A percentile compares a stretch with the other conserved stretches of the same genome.
phyloP scores from a whole-genome alignment of 768 basidiomycete species.

The Grammothele lineata region DNA sequence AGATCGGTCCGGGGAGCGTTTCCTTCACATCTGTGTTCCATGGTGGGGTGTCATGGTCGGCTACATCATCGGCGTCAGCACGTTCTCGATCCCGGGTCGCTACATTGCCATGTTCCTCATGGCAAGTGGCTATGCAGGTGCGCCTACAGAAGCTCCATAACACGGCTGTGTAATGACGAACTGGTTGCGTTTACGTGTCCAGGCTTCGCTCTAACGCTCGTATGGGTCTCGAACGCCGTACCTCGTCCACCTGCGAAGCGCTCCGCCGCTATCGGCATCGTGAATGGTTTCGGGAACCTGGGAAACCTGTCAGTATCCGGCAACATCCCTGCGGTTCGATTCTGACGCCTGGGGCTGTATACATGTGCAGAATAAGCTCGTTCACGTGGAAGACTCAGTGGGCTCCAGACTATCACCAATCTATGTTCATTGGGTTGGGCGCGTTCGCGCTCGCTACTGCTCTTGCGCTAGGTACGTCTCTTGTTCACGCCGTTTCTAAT shows the following conservation, averaged over 20 bases:
- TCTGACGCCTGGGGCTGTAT: no score
- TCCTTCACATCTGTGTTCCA: slow-evolving; percentile 52
- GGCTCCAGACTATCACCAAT: slow-evolving; percentile 59
- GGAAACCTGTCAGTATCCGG: slow-evolving; percentile 46
- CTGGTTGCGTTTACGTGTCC: no score
- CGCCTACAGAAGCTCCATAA: no score
- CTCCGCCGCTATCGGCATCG: slow-evolving; percentile 57
- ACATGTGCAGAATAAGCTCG: slow-evolving; percentile 58
- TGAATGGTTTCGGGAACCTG: slow-evolving; percentile 55
- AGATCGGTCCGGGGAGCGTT: slow-evolving; percentile 61
- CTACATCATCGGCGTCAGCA: slow-evolving; percentile 56
- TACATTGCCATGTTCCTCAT: slow-evolving; percentile 64
- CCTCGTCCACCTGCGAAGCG: slow-evolving; percentile 57
- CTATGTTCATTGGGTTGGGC: slow-evolving; percentile 49
- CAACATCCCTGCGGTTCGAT: background rate
- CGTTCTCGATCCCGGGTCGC: slow-evolving; percentile 45
- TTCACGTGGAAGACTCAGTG: slow-evolving; percentile 58
- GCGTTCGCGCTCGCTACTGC: slow-evolving; percentile 28
- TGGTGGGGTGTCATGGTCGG: slow-evolving; percentile 62
- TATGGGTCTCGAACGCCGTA: slow-evolving; percentile 60
- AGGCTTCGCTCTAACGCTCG: slow-evolving; percentile 43
- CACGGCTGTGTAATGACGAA: no score
- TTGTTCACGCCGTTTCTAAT: no score
- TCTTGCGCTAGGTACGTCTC: slow-evolving; percentile 37
- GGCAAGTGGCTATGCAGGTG: slow-evolving; percentile 50